Conservation (phyloP, 108 stramenopile genomes). For the Nitzschia inconspicua region DNA sequence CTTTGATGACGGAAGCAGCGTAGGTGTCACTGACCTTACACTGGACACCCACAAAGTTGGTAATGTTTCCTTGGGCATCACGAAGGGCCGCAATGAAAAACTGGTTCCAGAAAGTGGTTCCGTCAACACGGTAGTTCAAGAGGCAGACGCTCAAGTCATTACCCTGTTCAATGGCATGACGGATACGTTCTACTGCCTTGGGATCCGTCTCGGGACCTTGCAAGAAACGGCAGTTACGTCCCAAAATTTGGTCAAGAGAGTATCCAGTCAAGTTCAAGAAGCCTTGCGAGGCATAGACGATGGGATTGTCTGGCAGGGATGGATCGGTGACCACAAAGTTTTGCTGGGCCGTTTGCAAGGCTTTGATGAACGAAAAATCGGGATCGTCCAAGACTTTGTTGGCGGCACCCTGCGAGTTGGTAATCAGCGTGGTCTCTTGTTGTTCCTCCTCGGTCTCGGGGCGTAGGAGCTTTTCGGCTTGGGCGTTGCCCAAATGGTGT, state of each 20-base stretch:
- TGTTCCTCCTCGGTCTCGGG: no score
- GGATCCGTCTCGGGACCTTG: slow-evolving; percentile 96
- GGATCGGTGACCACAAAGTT: slow-evolving; percentile 98
- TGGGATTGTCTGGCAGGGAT: slow-evolving; percentile 93
- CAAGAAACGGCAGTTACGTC: slow-evolving; percentile 95
- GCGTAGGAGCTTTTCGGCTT: slow-evolving; percentile 59
- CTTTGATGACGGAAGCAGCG: slow-evolving; percentile 81
- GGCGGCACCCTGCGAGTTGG: slow-evolving; percentile 58
- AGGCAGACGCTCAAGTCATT: slow-evolving; percentile 89
- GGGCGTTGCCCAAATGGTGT: slow-evolving; percentile 61
- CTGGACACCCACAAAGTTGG: slow-evolving; percentile 98
- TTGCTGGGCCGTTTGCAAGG: slow-evolving; percentile 94
- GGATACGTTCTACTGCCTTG: slow-evolving; percentile 92
- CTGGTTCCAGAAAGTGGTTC: slow-evolving; percentile 98
- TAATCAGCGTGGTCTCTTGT: slow-evolving; percentile 65
- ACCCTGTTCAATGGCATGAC: slow-evolving; percentile 86
- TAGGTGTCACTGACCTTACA: slow-evolving; percentile 90
- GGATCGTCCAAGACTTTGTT: slow-evolving; percentile 94
- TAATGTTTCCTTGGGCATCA: slow-evolving; percentile 87
- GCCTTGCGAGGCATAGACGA: slow-evolving; percentile 90
- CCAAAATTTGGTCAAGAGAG: slow-evolving; percentile 86
- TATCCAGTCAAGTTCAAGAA: slow-evolving; percentile 96
- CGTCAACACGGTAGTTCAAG: slow-evolving; percentile 95
- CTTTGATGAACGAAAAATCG: slow-evolving; percentile 97
- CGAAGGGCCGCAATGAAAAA: slow-evolving; percentile 94